Base-by-base conservation (phyloP, 2,329 filamentous ascomycete species). In the Alternaria ventricosa region DNA sequence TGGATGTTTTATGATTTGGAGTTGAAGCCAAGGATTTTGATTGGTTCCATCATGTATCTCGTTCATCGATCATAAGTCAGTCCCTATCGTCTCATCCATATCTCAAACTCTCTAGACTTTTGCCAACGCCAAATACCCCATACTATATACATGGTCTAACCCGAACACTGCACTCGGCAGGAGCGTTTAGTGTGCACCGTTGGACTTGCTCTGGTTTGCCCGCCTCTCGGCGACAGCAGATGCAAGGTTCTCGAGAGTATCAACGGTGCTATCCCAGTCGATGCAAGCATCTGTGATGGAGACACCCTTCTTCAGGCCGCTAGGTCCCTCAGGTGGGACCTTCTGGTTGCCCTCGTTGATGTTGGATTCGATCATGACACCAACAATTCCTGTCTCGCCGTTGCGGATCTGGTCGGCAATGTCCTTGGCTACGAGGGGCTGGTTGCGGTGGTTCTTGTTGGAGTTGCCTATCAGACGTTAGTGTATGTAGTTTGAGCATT, bases 311-410 rank as follows among this genome's bases (percentile, higher is more conserved):
- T 94, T 92, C 55, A 97, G 86, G 8, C 82, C 92, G 1, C 88
- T 80, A 8, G 92, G 91, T 9, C 94, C 95, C 81, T 96, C 93
- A 1, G 89, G 81, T 1, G 94, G 93, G 1, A 97, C 92, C 85
- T 97, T 97, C 70, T 85, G 83, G 76, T 81, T 82, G 74, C 88
- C 90, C 83, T 97, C 96, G 81, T 95, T 89, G 86, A 98, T 95
- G 83, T 98, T 95, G 77, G 93, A 97, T 85, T 99, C 95, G 74
- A 99, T 97, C 95, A 99, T 99, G 78, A 98, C 93, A 79, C 94
- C 96, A 69, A 98, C 88, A 74, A 99, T 97, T 69, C 89, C 90
- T 63, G 88, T 90, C 84, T 99, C 93, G 63, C 95, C 95, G 69
- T 91, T 90, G 55, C 91, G 89, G 68, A 99, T 86, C 84, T 99